Base-by-base conservation (phyloP, 164 flowering plant species). In the Chimonanthus praecox region DNA sequence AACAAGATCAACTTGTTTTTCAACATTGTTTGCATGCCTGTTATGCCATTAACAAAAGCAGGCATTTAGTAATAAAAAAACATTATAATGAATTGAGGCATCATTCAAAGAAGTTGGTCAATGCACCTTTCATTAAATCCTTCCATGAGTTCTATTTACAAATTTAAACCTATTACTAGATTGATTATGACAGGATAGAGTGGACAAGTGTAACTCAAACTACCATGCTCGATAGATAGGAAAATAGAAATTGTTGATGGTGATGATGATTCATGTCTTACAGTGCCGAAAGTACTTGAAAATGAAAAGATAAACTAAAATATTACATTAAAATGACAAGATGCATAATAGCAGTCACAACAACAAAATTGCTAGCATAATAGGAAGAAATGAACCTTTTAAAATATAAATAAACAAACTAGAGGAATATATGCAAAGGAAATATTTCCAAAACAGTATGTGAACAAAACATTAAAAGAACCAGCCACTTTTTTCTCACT, bases 1-100 rank as follows among this genome's bases (percentile, higher is more conserved):
- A 78, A 89, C 89, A 67, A 90, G 88, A 76, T 92, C 91, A 78
- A 84, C 88, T 71, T 88, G 86, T 80, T 92, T 78, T 47, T 87
- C 74, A 58, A 72, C 60, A 63, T n/a, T 70, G 49, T 68, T 75
- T 63, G 77, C 75, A 65, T 73, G n/a, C 49, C 75, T 73, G 62
- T 43, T 20, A 72, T 65, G 9, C 47, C 75, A 72, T 72, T 7
- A 13, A 71, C 51, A 47, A 60, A 18, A 71, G 60, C 49, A 71
- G 21, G 21, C 6, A n/a, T 69, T 5, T 49, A n/a, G 20, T 6
- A 68, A 46, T 20, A 68, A 13, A 33, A 63, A 63, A 62, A n/a
- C 8, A n/a, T 62, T 21, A 20, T 15, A 21, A 62, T n/a, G 18
- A 21, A 62, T 62, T 62, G 21, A 20, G 21, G 21, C 21, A 20